These are phyloP conservation scores for Glycine latifolia DNA, from an alignment of 306 rosid species.

Conservation along the genomic window DNA sequence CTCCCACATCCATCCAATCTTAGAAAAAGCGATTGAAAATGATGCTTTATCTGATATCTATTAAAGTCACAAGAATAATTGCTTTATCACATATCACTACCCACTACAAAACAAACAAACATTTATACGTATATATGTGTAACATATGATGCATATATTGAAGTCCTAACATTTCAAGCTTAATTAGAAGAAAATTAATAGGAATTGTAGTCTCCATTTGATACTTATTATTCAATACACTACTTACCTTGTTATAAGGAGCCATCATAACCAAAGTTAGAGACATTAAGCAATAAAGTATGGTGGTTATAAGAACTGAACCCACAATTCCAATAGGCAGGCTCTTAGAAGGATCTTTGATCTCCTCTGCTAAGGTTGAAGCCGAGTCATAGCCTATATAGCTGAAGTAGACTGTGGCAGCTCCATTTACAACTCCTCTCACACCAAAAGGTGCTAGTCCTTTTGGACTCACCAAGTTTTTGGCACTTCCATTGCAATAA, in stretches of 20 bases:
- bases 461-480: slow-evolving; percentile 73
- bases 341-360: slow-evolving; percentile 70
- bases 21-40: slow-evolving; percentile 72
- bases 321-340: slow-evolving; percentile 92
- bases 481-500: slow-evolving; percentile 68
- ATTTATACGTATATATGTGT: neutral
- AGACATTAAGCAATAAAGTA: slow-evolving; percentile 89
- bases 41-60: slow-evolving; percentile 69
- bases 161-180: too few species aligned
- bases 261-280: slow-evolving; percentile 78
- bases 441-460: slow-evolving; percentile 83
- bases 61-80: slow-evolving; percentile 4
- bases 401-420: slow-evolving; percentile 89
- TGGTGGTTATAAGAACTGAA: slow-evolving; percentile 82
- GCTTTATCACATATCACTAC: slow-evolving; percentile 32
- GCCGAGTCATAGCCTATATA: slow-evolving; percentile 96
- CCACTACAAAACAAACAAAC: neutral
- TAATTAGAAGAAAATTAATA: neutral
- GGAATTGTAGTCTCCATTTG: neutral
- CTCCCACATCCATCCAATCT: slow-evolving; percentile 87
- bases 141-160: too few species aligned
- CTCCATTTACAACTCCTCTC: slow-evolving; percentile 83
- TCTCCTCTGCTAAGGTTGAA: slow-evolving; percentile 96
- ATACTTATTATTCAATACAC: neutral
- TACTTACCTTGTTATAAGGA: slow-evolving; percentile 77